These are phyloP conservation scores for Psilocybe mexicana DNA, from an alignment of 1,284 basidiomycete genomes.

Conservation along the genomic window DNA sequence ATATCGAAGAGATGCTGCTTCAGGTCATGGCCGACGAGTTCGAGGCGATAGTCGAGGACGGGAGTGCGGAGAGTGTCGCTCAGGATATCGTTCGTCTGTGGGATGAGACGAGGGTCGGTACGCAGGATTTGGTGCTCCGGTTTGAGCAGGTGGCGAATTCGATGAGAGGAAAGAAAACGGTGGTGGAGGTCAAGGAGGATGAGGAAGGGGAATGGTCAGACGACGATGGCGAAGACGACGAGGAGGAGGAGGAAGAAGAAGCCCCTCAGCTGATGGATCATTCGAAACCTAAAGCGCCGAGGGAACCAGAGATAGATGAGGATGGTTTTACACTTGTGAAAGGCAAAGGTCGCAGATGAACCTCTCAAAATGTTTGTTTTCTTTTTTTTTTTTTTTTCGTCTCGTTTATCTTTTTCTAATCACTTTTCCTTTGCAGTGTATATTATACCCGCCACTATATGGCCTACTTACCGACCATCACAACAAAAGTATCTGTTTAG, in stretches of 20 bases:
- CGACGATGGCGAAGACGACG: background rate
- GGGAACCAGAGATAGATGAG: constrained; percentile 5
- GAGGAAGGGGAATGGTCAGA: constrained; percentile 7
- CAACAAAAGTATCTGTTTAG: no score
- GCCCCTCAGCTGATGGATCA: background rate
- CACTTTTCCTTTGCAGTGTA: background rate
- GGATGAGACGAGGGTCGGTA: constrained; percentile 48
- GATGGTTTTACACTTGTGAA: constrained; percentile 6
- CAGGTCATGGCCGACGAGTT: constrained; percentile 87
- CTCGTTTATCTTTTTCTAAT: background rate
- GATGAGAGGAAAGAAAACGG: constrained; percentile 29
- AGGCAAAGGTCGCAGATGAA: constrained; percentile 3
- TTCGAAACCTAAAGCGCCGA: background rate
- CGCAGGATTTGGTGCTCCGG: constrained; percentile 45
- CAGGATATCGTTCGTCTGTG: constrained; percentile 71
- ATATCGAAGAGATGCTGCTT: constrained; percentile 76
- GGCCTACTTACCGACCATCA: no score
- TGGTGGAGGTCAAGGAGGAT: background rate
- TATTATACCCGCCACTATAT: no score
- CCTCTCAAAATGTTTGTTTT: background rate
- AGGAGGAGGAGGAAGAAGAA: background rate
- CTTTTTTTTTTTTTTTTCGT: background rate
- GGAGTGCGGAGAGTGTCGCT: constrained; percentile 70
- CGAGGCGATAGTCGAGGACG: constrained; percentile 80
- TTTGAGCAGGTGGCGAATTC: constrained; percentile 67